Evolutionary conservation across 2,329 filamentous ascomycete genomes (phyloP), one percentile per base, ranked within the genome.

Genomic region (Paradendryphiella salina): DNA sequence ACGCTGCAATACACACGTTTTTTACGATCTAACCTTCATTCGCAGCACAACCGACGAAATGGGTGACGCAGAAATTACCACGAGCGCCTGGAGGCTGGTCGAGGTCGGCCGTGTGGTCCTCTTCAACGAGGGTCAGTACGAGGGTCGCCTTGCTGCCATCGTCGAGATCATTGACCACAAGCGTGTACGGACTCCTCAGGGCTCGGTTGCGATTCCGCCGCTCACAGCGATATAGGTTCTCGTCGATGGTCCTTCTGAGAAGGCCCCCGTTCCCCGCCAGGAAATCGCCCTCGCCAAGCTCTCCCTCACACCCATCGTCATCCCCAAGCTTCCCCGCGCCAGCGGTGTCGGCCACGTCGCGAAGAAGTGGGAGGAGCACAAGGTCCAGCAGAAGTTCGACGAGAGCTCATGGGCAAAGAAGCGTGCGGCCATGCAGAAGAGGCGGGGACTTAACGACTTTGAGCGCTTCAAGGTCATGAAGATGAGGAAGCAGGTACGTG

Each of bases 91-190:
- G 91, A 92, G 92, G 84, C 85, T 91, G 80, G 92, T 99, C 78
- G 92, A 99, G 87, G 90, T 96, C 79, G 94, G 94, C 86, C 91
- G 94, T 77, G 86, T 99, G 75, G 88, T 96, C 77, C 86, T 96
- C 78, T 87, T 97, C 82, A 88, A 90, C 79, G 81, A 84, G 76
- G 88, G 91, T 75, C 86, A 87, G 71, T 89, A 81, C 82, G 81
- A 82, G 69, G 92, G 92, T 82, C 89, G 89, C 77, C 85, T 97
- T 72, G 95, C 92, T 73, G 82, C 87, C 73, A 93, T 99, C 75
- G 91, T 96, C 80, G 93, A 99, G 87, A 97, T 99, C 80, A 94
- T 99, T 82, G 94, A 99, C 82, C 93, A 99, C 88, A 96, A 96
- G 86, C 91, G 94, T 82, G 94, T 99, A 96, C 77, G 94, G 90